Conservation (phyloP, 768 basidiomycete genomes). For the Nidularia pulvinata region DNA sequence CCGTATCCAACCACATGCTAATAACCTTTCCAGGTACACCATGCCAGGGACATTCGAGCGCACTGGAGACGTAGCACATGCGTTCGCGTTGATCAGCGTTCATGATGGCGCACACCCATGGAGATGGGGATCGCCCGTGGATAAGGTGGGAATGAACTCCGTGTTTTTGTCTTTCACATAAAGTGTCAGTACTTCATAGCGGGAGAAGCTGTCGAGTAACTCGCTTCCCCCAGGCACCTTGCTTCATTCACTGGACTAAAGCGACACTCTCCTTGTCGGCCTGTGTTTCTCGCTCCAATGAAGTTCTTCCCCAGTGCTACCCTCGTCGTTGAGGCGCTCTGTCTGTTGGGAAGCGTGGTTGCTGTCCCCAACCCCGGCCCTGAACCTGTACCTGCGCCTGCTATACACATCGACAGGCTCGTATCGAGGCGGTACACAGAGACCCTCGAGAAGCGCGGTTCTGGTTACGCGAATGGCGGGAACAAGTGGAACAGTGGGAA, state of each 20-base stretch:
- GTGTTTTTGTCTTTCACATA: neutral
- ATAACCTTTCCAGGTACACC: neutral
- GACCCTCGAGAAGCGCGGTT: constrained; percentile 12
- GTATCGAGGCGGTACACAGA: constrained; percentile 14
- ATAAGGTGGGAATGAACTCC: neutral
- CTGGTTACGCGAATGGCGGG: constrained; percentile 14
- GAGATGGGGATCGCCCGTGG: neutral
- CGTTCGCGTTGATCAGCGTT: neutral
- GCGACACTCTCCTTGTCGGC: neutral
- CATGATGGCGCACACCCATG: neutral
- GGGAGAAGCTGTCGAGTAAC: neutral
- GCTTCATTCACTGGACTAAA: neutral
- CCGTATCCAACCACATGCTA: neutral
- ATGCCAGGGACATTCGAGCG: neutral
- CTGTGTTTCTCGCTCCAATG: neutral
- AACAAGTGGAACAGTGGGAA: constrained; percentile 11
- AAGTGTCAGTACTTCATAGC: constrained; percentile 6
- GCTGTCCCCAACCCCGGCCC: neutral
- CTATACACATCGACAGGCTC: constrained; percentile 12
- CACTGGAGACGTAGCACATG: neutral
- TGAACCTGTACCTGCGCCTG: neutral
- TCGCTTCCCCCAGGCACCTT: neutral
- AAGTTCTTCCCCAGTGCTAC: neutral
- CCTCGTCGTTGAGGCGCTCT: neutral
- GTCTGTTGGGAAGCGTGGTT: neutral